Conservation (phyloP, 352 stramenopile genomes). For the Pythium biforme region DNA sequence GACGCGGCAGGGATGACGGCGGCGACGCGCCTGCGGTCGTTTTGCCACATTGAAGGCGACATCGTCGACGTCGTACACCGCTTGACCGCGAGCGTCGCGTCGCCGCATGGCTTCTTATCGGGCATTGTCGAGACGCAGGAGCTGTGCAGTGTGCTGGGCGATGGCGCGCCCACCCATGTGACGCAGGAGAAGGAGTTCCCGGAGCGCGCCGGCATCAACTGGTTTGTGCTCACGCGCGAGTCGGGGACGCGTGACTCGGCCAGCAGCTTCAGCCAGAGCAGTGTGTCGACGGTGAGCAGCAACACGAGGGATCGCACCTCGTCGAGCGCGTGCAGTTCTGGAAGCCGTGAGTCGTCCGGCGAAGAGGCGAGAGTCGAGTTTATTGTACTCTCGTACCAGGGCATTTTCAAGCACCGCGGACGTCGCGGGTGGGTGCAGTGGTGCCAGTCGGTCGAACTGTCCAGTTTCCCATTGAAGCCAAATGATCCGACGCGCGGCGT, state of each 20-base stretch:
- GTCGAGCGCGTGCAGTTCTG: neutral
- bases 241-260: slow-evolving; percentile 10
- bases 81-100: slow-evolving; percentile 5
- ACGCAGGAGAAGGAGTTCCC: slow-evolving; percentile 14
- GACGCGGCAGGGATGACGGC: neutral
- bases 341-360: neutral
- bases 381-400: slow-evolving; percentile 28
- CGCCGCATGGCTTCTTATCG: neutral
- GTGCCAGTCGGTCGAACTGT: slow-evolving; percentile 30
- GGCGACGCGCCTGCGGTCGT: slow-evolving; percentile 18
- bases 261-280: neutral
- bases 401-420: slow-evolving; percentile 25
- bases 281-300: neutral
- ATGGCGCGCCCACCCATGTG: neutral
- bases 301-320: neutral
- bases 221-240: slow-evolving; percentile 14
- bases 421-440: slow-evolving; percentile 29
- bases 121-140: slow-evolving; percentile 21
- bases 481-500: slow-evolving; percentile 8
- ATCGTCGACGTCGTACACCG: slow-evolving; percentile 16
- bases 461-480: neutral
- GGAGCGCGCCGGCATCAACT: slow-evolving; percentile 19
- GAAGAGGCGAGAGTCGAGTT: slow-evolving; percentile 7
- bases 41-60: slow-evolving; percentile 25
- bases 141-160: slow-evolving; percentile 12